These are phyloP conservation scores for Mycena capillaripes DNA, from an alignment of 768 basidiomycete genomes.

Conservation along the genomic window DNA sequence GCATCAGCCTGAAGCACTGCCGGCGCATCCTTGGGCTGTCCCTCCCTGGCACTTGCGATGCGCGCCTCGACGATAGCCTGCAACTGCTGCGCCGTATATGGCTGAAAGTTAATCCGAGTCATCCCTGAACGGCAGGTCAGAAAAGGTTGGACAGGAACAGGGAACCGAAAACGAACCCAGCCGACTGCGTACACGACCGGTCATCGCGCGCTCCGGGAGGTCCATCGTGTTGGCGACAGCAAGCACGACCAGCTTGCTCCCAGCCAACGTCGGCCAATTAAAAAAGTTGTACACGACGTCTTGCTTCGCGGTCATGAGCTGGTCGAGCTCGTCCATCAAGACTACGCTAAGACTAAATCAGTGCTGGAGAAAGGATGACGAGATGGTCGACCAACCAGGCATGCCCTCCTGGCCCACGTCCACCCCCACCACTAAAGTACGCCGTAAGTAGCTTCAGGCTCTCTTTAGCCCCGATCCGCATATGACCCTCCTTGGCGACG, in stretches of 20 bases:
- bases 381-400: slow-evolving; percentile 77
- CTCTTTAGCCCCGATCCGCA: slow-evolving; percentile 82
- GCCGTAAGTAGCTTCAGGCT: slow-evolving; percentile 83
- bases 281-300: slow-evolving; percentile 99
- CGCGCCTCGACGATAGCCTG: slow-evolving; percentile 90
- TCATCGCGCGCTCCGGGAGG: slow-evolving; percentile 94
- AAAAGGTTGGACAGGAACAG: neutral
- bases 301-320: slow-evolving; percentile 95
- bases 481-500: slow-evolving; percentile 69
- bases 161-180: slow-evolving; percentile 68
- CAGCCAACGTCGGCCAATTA: slow-evolving; percentile 96
- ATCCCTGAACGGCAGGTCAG: slow-evolving; percentile 68
- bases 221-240: slow-evolving; percentile 99
- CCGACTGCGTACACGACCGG: slow-evolving; percentile 91
- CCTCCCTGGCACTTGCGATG: slow-evolving; percentile 69
- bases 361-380: neutral
- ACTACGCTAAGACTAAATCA: slow-evolving; percentile 77
- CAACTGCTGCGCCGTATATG: slow-evolving; percentile 85
- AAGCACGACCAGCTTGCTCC: slow-evolving; percentile 92
- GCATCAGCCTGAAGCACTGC: slow-evolving; percentile 77
- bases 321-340: slow-evolving; percentile 98
- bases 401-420: slow-evolving; percentile 83
- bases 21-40: slow-evolving; percentile 59
- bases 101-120: slow-evolving; percentile 92
- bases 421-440: slow-evolving; percentile 78